Base-by-base conservation (phyloP, 2,329 filamentous ascomycete species). In the Hypoxylon sp. region DNA sequence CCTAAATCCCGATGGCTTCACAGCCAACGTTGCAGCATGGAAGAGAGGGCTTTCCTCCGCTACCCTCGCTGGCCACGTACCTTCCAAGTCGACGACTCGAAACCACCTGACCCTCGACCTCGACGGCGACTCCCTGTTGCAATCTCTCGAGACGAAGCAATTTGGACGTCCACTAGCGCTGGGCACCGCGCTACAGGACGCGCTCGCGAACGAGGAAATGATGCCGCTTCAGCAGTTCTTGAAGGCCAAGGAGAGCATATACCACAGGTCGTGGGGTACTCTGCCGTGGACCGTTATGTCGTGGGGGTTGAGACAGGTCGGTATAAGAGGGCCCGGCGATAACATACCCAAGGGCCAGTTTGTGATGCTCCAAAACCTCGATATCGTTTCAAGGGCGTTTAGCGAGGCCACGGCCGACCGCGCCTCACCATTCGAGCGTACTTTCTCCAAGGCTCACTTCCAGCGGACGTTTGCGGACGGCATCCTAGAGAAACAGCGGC, bases 1-100 rank as follows among this genome's bases (percentile, higher is more conserved):
- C 33, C 85, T 90, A 18, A 96, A 97, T 70, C 91, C 92, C 1
- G 91, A 96, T 73, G 92, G 91, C 68, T 97, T 92, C 77, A 78
- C 81, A 17, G 91, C 92, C 38, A 97, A 97, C 72, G 80, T 91
- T 37, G 77, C 83, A 5, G 90, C 91, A 48, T 97, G 92, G 92
- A 86, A 88, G 55, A 83, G 84, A 33, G 92, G 87, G 2, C 81
- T 97, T 37, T 82, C 85, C n/a, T 80, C 84, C 48, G 89, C 92
- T 1, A 81, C 88, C 0, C 80, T 85, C 60, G 83, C 82, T 15
- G 92, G 91, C 18, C 63, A 63, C 3, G 72, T 76, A 13, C 75
- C 82, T 1, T 77, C 79, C 10, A 72, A 73, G 21, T 73, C 76
- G 15, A 69, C 77, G 0, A 72, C 71, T 4, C 74, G 78, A 1